phyloP scores from a whole-genome alignment of 805 yeast species.

The Saturnispora diversa region DNA sequence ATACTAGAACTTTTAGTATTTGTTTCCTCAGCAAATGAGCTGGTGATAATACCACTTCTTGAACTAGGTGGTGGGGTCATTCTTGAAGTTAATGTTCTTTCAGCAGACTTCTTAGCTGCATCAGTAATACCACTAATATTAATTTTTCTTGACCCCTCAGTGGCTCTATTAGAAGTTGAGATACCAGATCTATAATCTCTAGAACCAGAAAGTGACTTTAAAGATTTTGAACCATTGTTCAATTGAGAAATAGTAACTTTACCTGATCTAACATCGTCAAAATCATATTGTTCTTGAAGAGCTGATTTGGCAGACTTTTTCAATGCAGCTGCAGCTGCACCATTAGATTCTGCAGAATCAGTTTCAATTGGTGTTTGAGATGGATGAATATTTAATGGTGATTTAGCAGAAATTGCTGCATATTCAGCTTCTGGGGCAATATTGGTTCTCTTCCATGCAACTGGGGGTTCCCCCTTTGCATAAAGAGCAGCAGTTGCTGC shows the following conservation, averaged over 20 bases:
- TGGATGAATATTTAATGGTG: conserved; percentile 25
- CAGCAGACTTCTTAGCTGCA: conserved; percentile 33
- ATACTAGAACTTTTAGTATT: conserved; percentile 26
- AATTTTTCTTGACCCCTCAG: conserved; percentile 26
- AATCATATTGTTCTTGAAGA: conserved; percentile 35
- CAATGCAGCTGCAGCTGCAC: conserved; percentile 35
- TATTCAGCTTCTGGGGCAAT: conserved; percentile 42
- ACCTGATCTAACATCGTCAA: conserved; percentile 37
- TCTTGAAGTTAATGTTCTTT: conserved; percentile 39
- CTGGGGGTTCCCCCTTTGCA: conserved; percentile 38
- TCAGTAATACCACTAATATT: conserved; percentile 26
- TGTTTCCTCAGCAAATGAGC: conserved; percentile 15
- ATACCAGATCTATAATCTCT: conserved; percentile 24
- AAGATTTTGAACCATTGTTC: conserved; percentile 16
- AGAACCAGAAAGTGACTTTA: conserved; percentile 14
- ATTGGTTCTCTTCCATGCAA: conserved; percentile 40
- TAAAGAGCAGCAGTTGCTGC: conserved; percentile 60
- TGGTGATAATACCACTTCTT: conserved; percentile 27
- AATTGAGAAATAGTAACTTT: conserved; percentile 27
- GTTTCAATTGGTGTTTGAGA: conserved; percentile 17
- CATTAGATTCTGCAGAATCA: conserved; percentile 31
- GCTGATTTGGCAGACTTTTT: conserved; percentile 30
- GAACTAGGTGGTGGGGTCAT: conserved; percentile 33
- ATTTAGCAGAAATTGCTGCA: conserved; percentile 34
- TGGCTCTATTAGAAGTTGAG: conserved; percentile 23